phyloP scores from a whole-genome alignment of 2,329 filamentous ascomycete species.

The Colletotrichum eleusines region DNA sequence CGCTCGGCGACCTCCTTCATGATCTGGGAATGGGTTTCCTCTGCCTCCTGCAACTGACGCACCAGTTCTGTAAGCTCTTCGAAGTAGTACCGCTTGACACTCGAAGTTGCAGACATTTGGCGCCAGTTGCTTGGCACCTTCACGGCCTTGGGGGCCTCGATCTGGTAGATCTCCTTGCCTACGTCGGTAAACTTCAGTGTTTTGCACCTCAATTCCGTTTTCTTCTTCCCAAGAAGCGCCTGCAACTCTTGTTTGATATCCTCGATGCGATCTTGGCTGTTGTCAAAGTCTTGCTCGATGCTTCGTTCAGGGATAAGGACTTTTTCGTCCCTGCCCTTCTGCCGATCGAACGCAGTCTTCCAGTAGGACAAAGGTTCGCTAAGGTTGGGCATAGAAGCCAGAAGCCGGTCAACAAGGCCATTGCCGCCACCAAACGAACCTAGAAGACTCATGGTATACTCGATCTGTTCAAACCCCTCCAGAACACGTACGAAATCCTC shows the following conservation, averaged over 20 bases:
- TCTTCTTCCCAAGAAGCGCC: constrained; percentile 76
- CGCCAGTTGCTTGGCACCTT: constrained; percentile 93
- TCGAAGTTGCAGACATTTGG: constrained; percentile 94
- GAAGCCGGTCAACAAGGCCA: constrained; percentile 85
- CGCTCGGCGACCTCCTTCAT: constrained; percentile 86
- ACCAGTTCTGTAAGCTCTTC: constrained; percentile 85
- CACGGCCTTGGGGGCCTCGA: constrained; percentile 86
- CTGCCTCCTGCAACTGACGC: constrained; percentile 89
- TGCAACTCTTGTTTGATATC: constrained; percentile 80
- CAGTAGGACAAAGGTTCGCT: constrained; percentile 81
- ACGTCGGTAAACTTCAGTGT: constrained; percentile 83
- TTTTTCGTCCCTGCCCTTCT: constrained; percentile 81
- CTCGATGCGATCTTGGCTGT: constrained; percentile 81
- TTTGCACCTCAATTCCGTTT: constrained; percentile 79
- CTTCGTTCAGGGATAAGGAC: constrained; percentile 87
- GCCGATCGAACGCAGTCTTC: constrained; percentile 91
- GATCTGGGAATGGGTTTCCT: constrained; percentile 93
- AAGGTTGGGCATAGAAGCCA: constrained; percentile 88
- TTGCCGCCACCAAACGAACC: constrained; percentile 80
- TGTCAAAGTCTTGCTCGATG: constrained; percentile 92
- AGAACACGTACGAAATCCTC: constrained; percentile 94
- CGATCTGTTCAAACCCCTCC: constrained; percentile 97
- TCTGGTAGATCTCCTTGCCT: constrained; percentile 96
- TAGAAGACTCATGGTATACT: constrained; percentile 89
- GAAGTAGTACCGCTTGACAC: constrained; percentile 95